These are phyloP conservation scores for Phanerodontia chrysosporium DNA, from an alignment of 768 basidiomycete genomes.

Conservation along the genomic window DNA sequence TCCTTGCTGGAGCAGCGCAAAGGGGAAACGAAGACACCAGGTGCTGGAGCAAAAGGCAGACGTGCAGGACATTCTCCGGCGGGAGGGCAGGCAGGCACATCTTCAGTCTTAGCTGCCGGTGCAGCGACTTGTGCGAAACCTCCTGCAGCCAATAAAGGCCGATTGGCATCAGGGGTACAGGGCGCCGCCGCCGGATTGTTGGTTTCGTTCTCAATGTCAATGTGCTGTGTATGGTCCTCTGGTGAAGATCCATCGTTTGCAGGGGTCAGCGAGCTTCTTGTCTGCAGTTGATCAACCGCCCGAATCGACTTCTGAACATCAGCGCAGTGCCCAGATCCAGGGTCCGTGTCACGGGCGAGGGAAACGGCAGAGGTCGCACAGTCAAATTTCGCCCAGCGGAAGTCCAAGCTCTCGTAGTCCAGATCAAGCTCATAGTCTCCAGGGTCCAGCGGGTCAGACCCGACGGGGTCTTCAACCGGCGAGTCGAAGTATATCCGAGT, in stretches of 20 bases:
- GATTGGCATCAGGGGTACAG: no score
- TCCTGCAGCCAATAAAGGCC: no score
- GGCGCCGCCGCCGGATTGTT: no score
- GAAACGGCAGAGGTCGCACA: no score
- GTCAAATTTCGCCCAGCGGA: conserved; percentile 53
- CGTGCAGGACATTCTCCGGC: not conserved
- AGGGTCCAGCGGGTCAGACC: conserved; percentile 34
- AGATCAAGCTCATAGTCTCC: conserved; percentile 36
- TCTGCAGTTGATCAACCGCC: not conserved
- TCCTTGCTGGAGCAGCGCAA: not conserved
- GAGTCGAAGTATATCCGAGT: conserved; percentile 43
- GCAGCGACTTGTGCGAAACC: not conserved
- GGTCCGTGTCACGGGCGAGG: no score
- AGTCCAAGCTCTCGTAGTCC: conserved; percentile 40
- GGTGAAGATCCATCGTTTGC: not conserved
- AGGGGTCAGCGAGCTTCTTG: not conserved
- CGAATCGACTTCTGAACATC: not conserved
- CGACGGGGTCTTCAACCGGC: conserved; percentile 44
- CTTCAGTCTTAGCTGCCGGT: not conserved
- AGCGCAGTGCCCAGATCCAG: no score
- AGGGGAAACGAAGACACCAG: conserved; percentile 9
- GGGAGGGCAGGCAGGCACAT: not conserved
- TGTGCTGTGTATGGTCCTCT: not conserved
- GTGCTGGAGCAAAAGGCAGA: conserved; percentile 8
- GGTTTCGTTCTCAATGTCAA: not conserved